Evolutionary conservation across 2,329 filamentous ascomycete genomes (phyloP), one percentile per base, ranked within the genome.

Genomic region (Elsinoe batatas): DNA sequence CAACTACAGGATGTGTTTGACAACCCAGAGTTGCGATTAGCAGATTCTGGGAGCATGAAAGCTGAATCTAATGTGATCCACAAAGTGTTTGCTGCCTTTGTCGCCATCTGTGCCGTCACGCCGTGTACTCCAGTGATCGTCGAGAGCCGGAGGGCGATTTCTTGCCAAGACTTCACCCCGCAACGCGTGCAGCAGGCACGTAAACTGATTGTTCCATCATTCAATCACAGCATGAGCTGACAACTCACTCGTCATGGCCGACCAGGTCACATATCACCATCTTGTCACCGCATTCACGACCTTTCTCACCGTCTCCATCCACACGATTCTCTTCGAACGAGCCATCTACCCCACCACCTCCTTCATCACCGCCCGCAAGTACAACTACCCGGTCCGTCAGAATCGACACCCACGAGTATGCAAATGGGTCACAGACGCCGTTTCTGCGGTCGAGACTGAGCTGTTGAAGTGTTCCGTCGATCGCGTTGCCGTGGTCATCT

Each of bases 381-480:
- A 91, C 76, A 90, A 91, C 72, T 83, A 89, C 57, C 80, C 88
- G 30, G 85, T 94, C 44, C 85, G 87, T 64, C 90, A 95, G 68
- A 91, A 83, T 58, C 85, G 90, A 57, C 90, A 95, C 69, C 88
- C 91, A 0, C 81, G 81, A 63, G 86, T 95, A 61, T 94, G 88
- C 76, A 75, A 82, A 64, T 96, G 91, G 87, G 83, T 95, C 70
- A 81, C 78, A 66, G 87, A 93, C 68, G 88, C 90, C 61, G 80
- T 93, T 40, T 74, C 82, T 59, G 85, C 88, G 35, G 80, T 90
- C 18, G 77, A 81, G 58, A 76, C 74, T 3, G 85, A 94, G 71
- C 76, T 95, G 35, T 77, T 86, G 47, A 78, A 69, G 67, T 76
- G 78, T 61, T 74, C 71, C 56, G 77, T 82, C 35, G 73, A 77